These are phyloP conservation scores for Mycena galopus DNA, from an alignment of 768 basidiomycete genomes.

Conservation along the genomic window DNA sequence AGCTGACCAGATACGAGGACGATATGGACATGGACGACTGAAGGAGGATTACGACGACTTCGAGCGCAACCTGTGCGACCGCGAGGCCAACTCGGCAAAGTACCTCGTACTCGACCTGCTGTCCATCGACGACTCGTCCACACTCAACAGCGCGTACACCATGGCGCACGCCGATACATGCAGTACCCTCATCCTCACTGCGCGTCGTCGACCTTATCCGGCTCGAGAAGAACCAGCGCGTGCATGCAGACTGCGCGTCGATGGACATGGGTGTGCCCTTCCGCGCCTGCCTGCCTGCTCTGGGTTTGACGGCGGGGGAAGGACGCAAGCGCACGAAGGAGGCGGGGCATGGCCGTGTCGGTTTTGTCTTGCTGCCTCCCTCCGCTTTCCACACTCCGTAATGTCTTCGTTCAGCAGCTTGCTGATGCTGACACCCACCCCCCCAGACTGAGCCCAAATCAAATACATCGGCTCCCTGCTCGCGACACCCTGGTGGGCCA, in stretches of 20 bases:
- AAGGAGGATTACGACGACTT: slow-evolving; percentile 65
- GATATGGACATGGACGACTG: slow-evolving; percentile 45
- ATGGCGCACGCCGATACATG: slow-evolving; percentile 69
- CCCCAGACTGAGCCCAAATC: background rate
- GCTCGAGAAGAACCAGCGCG: slow-evolving; percentile 96
- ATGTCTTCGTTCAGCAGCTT: too few species aligned
- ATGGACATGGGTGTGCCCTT: too few species aligned
- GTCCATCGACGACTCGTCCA: slow-evolving; percentile 49
- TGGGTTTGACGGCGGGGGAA: too few species aligned
- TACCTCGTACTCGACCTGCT: slow-evolving; percentile 85
- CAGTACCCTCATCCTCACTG: slow-evolving; percentile 89
- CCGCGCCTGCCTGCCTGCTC: too few species aligned
- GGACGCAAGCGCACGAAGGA: too few species aligned
- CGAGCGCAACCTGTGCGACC: slow-evolving; percentile 88
- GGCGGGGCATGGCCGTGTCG: too few species aligned
- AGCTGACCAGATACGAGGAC: too few species aligned
- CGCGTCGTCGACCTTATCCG: slow-evolving; percentile 92
- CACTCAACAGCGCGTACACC: slow-evolving; percentile 58
- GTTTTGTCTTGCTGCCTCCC: too few species aligned
- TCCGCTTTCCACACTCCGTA: too few species aligned
- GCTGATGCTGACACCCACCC: too few species aligned
- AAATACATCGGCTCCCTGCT: slow-evolving; percentile 52
- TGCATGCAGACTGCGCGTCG: slow-evolving; percentile 98
- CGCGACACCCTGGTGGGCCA: slow-evolving; percentile 54
- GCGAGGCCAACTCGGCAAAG: slow-evolving; percentile 94